Evolutionary conservation across 208 protist species (phyloP), one percentile per base, ranked within the genome.

Genomic region (Leishmania martiniquensis): DNA sequence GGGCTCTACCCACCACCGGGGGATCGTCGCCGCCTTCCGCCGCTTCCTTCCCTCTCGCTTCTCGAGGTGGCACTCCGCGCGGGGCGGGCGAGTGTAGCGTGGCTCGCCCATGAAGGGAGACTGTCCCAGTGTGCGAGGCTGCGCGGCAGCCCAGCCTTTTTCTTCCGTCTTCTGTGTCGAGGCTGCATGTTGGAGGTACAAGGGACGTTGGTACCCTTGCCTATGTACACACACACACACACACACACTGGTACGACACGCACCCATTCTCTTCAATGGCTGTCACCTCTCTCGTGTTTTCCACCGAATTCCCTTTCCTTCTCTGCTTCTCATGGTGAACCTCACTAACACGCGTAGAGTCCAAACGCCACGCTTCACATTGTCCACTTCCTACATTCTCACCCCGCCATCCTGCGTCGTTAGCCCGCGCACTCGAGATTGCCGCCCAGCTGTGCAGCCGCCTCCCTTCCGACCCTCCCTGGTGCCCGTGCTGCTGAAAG

Each of bases 221-320:
- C n/a, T n/a, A n/a, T n/a, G n/a, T n/a, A n/a, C n/a, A n/a, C n/a
- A n/a, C n/a, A n/a, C n/a, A n/a, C 52, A 5, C 6, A 10, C 37
- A 34, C 47, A 42, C 13, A 42, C 29, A 15, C 42, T 69, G 37
- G 29, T 12, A 42, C 49, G 17, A n/a, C 44, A 59, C 17, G 49
- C 22, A 37, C 17, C 32, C 29, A 39, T 29, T 57, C 6, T 52
- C n/a, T 44, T n/a, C 9, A 54, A 72, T 17, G 32, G 3, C 29
- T 44, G 13, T 71, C 34, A 39, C 13, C 25, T 34, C 37, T 37
- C 70, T 49, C 32, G 20, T 13, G 34, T 71, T 44, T 60, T 42
- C 47, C 13, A 37, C 68, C 25, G n/a, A n/a, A n/a, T n/a, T n/a
- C n/a, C n/a, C n/a, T n/a, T n/a, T 54, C 47, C 47, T 81, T 55